These are phyloP conservation scores for Fusarium buxicola DNA, from an alignment of 2,329 filamentous ascomycete species.

Conservation along the genomic window DNA sequence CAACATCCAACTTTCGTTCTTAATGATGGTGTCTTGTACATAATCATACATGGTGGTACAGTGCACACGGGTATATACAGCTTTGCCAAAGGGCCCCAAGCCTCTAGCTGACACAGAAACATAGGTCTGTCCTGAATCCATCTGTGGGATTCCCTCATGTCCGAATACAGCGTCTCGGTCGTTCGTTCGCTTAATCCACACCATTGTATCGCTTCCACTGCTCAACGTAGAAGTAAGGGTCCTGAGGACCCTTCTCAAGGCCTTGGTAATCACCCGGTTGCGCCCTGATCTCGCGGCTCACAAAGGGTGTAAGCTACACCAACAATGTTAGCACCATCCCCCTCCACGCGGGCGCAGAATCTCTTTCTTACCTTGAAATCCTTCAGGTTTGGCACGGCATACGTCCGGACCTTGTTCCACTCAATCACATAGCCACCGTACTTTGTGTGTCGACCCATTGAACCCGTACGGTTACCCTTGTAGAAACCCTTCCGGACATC, in stretches of 20 bases:
- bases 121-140: conserved; percentile 11
- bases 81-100: conserved; percentile 35
- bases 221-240: conserved; percentile 71
- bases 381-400: conserved; percentile 79
- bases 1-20: conserved; percentile 27
- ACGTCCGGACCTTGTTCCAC: conserved; percentile 89
- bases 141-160: conserved; percentile 1
- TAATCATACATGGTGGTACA: conserved; percentile 50
- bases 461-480: conserved; percentile 92
- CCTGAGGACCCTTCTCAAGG: conserved; percentile 65
- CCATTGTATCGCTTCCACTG: conserved; percentile 78
- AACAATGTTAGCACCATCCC: conserved; percentile 27
- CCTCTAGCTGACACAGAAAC: conserved; percentile 13
- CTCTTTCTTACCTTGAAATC: conserved; percentile 75
- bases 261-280: conserved; percentile 66
- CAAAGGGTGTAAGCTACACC: conserved; percentile 81
- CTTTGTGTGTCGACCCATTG: conserved; percentile 87
- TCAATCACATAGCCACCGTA: conserved; percentile 87
- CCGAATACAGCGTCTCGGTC: neutral
- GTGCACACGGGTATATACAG: conserved; percentile 48
- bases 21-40: conserved; percentile 29
- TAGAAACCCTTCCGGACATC: conserved; percentile 94
- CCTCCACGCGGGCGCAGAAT: neutral
- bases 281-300: conserved; percentile 69
- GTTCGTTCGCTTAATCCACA: conserved; percentile 58